These are phyloP conservation scores for Hanseniaspora meyeri DNA, from an alignment of 805 yeast species.

Conservation along the genomic window DNA sequence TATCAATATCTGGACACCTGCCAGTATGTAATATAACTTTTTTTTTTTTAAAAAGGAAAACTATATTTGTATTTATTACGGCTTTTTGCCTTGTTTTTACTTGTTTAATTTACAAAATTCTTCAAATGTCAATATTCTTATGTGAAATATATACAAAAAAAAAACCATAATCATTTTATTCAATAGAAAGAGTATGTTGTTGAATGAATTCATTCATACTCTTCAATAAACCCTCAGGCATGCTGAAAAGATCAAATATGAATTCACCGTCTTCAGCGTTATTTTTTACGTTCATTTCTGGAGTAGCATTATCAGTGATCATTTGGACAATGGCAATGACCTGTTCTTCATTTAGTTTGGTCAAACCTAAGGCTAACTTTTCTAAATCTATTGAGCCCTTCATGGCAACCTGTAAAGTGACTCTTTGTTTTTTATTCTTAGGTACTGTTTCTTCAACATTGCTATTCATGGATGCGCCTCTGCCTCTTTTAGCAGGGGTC, in stretches of 20 bases:
- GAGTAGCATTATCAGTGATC: constrained; percentile 91
- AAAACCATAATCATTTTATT: neutral
- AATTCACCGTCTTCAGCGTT: constrained; percentile 96
- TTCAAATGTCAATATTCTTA: neutral
- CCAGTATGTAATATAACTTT: constrained; percentile 15
- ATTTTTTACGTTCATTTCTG: constrained; percentile 90
- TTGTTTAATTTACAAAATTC: neutral
- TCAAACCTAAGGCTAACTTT: constrained; percentile 76
- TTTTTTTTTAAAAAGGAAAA: neutral
- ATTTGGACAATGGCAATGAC: constrained; percentile 88
- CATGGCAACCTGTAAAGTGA: constrained; percentile 27
- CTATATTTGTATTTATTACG: no score
- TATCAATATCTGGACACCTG: constrained; percentile 52
- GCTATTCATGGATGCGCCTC: constrained; percentile 8
- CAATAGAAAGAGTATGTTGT: constrained; percentile 35
- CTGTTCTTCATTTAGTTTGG: constrained; percentile 84
- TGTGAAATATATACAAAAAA: neutral
- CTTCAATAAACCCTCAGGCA: constrained; percentile 81
- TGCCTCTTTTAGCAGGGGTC: constrained; percentile 28
- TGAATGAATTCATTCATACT: constrained; percentile 91
- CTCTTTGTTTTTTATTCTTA: constrained; percentile 26
- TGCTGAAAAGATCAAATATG: constrained; percentile 85
- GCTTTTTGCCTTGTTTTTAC: neutral
- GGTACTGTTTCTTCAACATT: constrained; percentile 5
- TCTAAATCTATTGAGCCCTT: constrained; percentile 80